Conservation (phyloP, 73 alveolate species). For the Urostyla sp. region DNA sequence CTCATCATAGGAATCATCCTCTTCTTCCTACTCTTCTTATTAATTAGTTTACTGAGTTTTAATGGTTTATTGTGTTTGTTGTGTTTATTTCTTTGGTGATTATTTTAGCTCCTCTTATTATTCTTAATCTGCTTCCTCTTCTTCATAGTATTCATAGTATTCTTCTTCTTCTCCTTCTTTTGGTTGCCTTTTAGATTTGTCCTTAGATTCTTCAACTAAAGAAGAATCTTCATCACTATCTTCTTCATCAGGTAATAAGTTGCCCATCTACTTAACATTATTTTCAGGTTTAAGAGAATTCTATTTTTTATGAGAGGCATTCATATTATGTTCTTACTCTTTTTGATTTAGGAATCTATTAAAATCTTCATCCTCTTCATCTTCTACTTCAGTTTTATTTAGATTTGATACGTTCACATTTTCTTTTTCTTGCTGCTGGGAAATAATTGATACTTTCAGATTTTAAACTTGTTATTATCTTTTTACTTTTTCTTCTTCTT, state of each 20-base stretch:
- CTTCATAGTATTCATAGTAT: slow-evolving; percentile 18
- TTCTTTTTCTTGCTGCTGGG: neutral
- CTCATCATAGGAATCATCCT: slow-evolving; percentile 3
- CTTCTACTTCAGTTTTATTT: slow-evolving; percentile 11
- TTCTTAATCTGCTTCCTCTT: slow-evolving; percentile 1
- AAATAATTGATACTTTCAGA: neutral
- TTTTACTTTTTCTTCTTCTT: neutral
- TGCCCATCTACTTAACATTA: neutral
- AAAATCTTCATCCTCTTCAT: slow-evolving; percentile 46
- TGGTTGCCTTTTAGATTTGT: neutral
- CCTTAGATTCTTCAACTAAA: neutral
- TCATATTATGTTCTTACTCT: slow-evolving; percentile 17
- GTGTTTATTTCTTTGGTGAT: neutral
- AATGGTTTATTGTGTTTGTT: neutral
- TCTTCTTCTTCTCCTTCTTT: slow-evolving; percentile 29
- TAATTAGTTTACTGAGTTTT: neutral
- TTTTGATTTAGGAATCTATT: slow-evolving; percentile 16
- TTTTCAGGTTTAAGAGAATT: neutral
- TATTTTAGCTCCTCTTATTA: neutral
- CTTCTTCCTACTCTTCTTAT: neutral
- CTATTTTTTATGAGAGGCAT: neutral
- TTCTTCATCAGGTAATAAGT: neutral
- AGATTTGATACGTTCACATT: neutral
- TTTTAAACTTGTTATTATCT: neutral
- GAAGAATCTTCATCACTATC: neutral